Percentiles rank a stretch among this genome's conserved stretches.
Conservation (phyloP, 2,329 filamentous ascomycete genomes). For the Amauroascus niger region DNA sequence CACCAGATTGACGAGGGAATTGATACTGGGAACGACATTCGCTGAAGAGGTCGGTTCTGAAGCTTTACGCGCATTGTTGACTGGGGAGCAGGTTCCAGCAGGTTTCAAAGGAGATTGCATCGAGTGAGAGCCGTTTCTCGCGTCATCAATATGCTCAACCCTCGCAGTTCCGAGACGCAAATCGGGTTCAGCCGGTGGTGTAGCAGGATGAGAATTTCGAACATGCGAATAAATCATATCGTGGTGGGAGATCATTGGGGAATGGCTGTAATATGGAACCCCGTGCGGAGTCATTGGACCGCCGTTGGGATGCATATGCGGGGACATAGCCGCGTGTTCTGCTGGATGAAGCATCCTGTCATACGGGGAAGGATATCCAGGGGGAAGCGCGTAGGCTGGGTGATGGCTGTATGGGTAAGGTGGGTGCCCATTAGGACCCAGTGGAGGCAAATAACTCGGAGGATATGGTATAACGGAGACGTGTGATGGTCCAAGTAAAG, state of each 20-base stretch:
- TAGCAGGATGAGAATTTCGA: conserved; percentile 2
- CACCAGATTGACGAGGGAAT: conserved; percentile 36
- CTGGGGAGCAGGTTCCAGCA: conserved; percentile 15
- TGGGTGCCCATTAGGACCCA: conserved; percentile 25
- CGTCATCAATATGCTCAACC: background rate
- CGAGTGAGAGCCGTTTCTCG: conserved; percentile 11
- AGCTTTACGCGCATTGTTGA: conserved; percentile 20
- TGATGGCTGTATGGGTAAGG: conserved; percentile 26
- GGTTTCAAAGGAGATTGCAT: conserved; percentile 25
- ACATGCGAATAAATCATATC: background rate
- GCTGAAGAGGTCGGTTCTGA: conserved; percentile 25
- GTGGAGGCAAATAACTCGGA: conserved; percentile 31
- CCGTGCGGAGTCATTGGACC: conserved; percentile 14
- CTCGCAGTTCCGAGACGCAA: background rate
- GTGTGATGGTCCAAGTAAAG: conserved; percentile 36
- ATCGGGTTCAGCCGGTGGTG: background rate
- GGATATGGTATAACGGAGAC: conserved; percentile 29
- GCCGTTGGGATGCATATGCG: conserved; percentile 21
- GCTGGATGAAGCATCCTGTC: conserved; percentile 28
- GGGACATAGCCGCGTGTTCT: conserved; percentile 24
- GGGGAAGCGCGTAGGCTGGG: conserved; percentile 22
- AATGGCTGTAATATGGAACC: conserved; percentile 6
- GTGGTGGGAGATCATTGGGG: background rate
- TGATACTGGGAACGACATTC: conserved; percentile 47
- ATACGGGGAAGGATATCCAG: conserved; percentile 25